These are phyloP conservation scores for Candida sp. DNA, from an alignment of 1,139 yeast genomes.

Conservation along the genomic window DNA sequence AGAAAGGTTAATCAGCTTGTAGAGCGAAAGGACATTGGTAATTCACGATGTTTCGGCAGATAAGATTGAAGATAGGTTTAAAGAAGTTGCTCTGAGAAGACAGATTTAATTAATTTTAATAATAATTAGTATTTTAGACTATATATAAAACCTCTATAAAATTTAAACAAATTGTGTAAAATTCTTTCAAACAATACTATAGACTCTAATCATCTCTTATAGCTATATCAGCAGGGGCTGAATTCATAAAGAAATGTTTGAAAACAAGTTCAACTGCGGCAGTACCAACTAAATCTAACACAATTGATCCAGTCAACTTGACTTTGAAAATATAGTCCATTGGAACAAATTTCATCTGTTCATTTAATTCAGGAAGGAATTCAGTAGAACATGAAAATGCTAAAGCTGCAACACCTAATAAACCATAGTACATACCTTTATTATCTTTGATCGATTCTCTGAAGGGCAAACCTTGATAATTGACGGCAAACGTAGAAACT, in stretches of 20 bases:
- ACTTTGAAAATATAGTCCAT: constrained; percentile 74
- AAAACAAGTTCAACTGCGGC: constrained; percentile 79
- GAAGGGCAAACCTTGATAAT: constrained; percentile 97
- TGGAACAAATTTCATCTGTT: constrained; percentile 86
- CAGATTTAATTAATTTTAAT: neutral
- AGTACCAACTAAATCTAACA: constrained; percentile 73
- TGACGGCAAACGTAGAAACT: constrained; percentile 96
- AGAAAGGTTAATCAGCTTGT: too few species aligned
- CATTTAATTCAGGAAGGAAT: constrained; percentile 90
- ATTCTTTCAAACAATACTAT: neutral
- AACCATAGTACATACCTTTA: constrained; percentile 96
- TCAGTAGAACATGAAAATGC: constrained; percentile 94
- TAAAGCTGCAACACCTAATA: constrained; percentile 84
- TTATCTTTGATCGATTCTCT: constrained; percentile 87
- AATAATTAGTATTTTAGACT: neutral
- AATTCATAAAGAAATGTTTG: constrained; percentile 86
- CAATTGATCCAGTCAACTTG: constrained; percentile 70
- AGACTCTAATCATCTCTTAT: constrained; percentile 25
- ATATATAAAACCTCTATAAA: neutral
- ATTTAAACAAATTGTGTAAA: too few species aligned
- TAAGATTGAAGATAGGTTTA: too few species aligned
- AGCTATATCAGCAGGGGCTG: constrained; percentile 91
- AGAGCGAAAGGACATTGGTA: too few species aligned
- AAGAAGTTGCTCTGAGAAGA: constrained; percentile 1
- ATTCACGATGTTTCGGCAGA: too few species aligned